Evolutionary conservation across 495 filamentous ascomycete species (phyloP), one percentile per base, ranked within the genome.

Genomic region (Hypoxylon crocopeplum): DNA sequence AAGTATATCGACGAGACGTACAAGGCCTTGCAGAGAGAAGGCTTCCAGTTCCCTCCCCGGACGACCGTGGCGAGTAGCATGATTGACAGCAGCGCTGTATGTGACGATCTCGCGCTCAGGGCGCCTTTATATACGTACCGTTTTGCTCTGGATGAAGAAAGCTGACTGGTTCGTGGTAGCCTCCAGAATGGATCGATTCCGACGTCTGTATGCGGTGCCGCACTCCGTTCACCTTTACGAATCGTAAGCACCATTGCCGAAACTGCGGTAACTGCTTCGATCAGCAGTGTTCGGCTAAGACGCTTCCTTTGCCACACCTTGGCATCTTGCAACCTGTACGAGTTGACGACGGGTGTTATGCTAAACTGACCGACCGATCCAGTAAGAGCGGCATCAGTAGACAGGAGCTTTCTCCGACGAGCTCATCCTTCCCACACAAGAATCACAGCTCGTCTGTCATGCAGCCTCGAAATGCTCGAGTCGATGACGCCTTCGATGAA

Each of bases 141-240:
- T 34, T 13, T n/a, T 3, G 12, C 32, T 34, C 32, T 6, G 5
- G 32, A 34, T 34, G 12, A 34, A 3, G 5, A 27, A 27, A 27
- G 32, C 68, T 66, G 33, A 53, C 52, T 59, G 29, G 57, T 46
- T 36, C n/a, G 45, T 15, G 20, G 41, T 60, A 97, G 93, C 94
- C 94, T 2, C 94, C 94, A 3, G 94, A 98, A 72, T 98, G 94
- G 94, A 87, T 87, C 24, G 95, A 98, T 72, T 97, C 93, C 1
- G 94, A 98, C 64, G 94, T 98, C 19, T 98, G 94, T 68, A 97
- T 98, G 94, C 86, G 94, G 70, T 98, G 94, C 66, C 85, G 94
- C 53, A 97, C 93, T 17, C 72, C 92, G 5, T 98, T 98, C 67
- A 97, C 90, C 27, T 98, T 98, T 68, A 98, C 92, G 53, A 98